phyloP scores from a whole-genome alignment of 768 basidiomycete species.

The Leccinum ochraceum region DNA sequence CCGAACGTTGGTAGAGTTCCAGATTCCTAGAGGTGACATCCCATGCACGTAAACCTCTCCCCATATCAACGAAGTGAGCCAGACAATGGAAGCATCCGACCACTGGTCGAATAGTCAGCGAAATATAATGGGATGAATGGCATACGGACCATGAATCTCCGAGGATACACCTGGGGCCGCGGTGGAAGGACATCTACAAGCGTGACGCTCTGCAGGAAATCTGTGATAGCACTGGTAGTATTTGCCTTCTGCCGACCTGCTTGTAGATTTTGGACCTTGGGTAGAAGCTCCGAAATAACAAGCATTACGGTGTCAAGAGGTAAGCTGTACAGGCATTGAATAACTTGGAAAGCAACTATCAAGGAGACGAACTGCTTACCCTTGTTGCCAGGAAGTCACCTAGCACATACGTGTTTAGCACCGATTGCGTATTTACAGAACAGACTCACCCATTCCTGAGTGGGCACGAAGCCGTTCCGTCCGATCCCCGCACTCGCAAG shows the following conservation, averaged over 20 bases:
- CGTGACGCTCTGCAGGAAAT: slow-evolving; percentile 70
- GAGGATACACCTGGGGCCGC: slow-evolving; percentile 59
- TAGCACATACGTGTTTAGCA: slow-evolving; percentile 27
- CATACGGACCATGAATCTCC: slow-evolving; percentile 71
- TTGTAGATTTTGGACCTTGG: slow-evolving; percentile 82
- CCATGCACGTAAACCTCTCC: slow-evolving; percentile 92
- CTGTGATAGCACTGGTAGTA: slow-evolving; percentile 67
- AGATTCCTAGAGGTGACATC: slow-evolving; percentile 84
- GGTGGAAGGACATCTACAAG: slow-evolving; percentile 76
- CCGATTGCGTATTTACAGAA: not conserved
- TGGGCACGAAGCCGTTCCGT: slow-evolving; percentile 90
- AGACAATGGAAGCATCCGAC: slow-evolving; percentile 88
- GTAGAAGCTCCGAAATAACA: slow-evolving; percentile 83
- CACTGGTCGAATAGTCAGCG: slow-evolving; percentile 51
- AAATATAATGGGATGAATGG: slow-evolving; percentile 1
- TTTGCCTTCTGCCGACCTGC: slow-evolving; percentile 60
- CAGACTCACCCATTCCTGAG: slow-evolving; percentile 87
- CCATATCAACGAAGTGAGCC: slow-evolving; percentile 94
- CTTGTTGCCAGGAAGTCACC: slow-evolving; percentile 96
- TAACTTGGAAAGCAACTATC: slow-evolving; percentile 1
- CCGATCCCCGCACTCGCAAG: slow-evolving; percentile 73
- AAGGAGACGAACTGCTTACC: slow-evolving; percentile 46
- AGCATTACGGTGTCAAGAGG: slow-evolving; percentile 89
- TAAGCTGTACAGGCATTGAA: slow-evolving; percentile 48
- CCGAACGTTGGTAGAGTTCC: slow-evolving; percentile 88